These are phyloP conservation scores for Pharnaceum exiguum DNA, from an alignment of 148 eudicot genomes.

Conservation along the genomic window DNA sequence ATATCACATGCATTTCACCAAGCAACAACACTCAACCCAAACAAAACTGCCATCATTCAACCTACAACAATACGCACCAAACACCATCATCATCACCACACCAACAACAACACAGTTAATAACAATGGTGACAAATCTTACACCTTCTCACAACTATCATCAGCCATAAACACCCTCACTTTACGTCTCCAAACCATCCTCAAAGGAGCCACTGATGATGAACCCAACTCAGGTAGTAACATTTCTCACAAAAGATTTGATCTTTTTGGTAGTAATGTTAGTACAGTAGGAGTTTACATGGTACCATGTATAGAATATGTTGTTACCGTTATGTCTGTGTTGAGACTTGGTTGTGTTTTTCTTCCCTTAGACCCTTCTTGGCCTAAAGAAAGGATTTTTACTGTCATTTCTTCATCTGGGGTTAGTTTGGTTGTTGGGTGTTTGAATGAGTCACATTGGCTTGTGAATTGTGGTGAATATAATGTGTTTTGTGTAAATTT, in stretches of 20 bases:
- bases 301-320: conserved; percentile 76
- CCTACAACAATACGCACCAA: conserved; percentile 31
- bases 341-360: conserved; percentile 77
- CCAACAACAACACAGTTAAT: neutral
- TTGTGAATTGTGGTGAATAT: conserved; percentile 29
- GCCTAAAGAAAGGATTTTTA: conserved; percentile 70
- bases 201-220: conserved; percentile 52
- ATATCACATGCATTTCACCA: conserved; percentile 57
- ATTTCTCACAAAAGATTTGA: neutral
- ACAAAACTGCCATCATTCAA: conserved; percentile 61
- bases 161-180: conserved; percentile 58
- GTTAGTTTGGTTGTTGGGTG: conserved; percentile 55
- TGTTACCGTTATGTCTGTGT: conserved; percentile 59
- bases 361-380: conserved; percentile 76
- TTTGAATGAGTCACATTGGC: conserved; percentile 38
- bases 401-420: conserved; percentile 52
- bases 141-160: conserved; percentile 57
- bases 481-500: conserved; percentile 43
- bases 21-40: conserved; percentile 43
- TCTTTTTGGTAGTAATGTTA: conserved; percentile 29
- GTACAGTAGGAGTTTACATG: conserved; percentile 69
- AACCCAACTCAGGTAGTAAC: conserved; percentile 41
- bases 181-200: conserved; percentile 42
- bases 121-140: conserved; percentile 45
- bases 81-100: neutral